These are phyloP conservation scores for Claviceps monticola DNA, from an alignment of 2,329 filamentous ascomycete genomes.

Conservation along the genomic window DNA sequence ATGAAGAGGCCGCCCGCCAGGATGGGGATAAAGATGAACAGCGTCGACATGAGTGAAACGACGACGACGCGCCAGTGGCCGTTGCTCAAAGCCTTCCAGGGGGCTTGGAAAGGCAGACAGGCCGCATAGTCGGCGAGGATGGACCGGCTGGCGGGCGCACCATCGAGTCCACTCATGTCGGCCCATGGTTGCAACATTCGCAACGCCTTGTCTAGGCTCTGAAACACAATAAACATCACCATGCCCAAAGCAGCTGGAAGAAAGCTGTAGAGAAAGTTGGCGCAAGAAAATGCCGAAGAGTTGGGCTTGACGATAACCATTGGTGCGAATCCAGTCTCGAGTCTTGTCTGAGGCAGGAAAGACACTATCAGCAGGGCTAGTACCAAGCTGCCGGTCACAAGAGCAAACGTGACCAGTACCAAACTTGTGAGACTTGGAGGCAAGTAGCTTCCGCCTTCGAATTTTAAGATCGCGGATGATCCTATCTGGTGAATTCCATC, in stretches of 20 bases:
- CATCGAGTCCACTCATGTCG: constrained; percentile 41
- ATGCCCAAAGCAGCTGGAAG: constrained; percentile 55
- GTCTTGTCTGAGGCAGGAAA: constrained; percentile 55
- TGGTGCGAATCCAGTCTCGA: constrained; percentile 60
- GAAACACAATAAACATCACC: constrained; percentile 51
- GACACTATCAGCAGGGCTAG: constrained; percentile 63
- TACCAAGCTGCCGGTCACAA: constrained; percentile 46
- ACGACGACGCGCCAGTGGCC: constrained; percentile 52
- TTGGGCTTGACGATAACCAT: constrained; percentile 47
- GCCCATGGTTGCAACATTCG: constrained; percentile 58
- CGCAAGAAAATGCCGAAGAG: constrained; percentile 58
- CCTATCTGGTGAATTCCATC: constrained; percentile 16
- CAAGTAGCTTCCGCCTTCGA: constrained; percentile 44
- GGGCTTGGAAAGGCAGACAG: constrained; percentile 46
- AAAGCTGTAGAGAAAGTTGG: constrained; percentile 79
- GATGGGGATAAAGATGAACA: constrained; percentile 50
- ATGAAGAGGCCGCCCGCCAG: constrained; percentile 60
- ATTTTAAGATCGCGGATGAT: constrained; percentile 11
- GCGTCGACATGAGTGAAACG: constrained; percentile 42
- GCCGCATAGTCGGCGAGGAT: constrained; percentile 59
- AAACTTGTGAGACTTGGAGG: constrained; percentile 62
- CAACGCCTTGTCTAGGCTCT: constrained; percentile 50
- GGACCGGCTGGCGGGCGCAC: constrained; percentile 46
- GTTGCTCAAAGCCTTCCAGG: constrained; percentile 43
- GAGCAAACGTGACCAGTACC: constrained; percentile 50